These are phyloP conservation scores for Aspergillus phoenicis DNA, from an alignment of 2,329 filamentous ascomycete species.

Conservation along the genomic window DNA sequence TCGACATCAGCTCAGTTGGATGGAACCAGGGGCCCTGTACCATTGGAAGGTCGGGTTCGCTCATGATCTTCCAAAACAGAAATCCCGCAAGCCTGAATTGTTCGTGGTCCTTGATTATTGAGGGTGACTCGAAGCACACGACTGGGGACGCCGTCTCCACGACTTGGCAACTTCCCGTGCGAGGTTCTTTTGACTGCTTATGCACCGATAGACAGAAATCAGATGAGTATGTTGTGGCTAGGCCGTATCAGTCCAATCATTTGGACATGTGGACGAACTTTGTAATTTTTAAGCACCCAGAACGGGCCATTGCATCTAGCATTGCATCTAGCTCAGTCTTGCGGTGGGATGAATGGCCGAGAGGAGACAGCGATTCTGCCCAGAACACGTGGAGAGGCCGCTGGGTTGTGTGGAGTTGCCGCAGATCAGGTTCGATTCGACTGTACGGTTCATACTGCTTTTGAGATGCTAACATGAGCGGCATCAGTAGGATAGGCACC, in stretches of 20 bases:
- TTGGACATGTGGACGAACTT: not conserved
- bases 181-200: too few species aligned
- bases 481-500: too few species aligned
- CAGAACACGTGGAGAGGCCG: not conserved
- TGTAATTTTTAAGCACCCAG: not conserved
- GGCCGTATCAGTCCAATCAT: too few species aligned
- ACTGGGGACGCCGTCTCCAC: too few species aligned
- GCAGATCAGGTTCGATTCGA: slow-evolving; percentile 53
- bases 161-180: too few species aligned
- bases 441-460: slow-evolving; percentile 1
- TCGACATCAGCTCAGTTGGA: not conserved
- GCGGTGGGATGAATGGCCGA: not conserved
- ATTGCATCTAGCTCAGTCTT: not conserved
- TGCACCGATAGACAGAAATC: too few species aligned
- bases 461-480: too few species aligned
- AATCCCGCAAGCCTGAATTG: too few species aligned
- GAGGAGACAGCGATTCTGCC: not conserved
- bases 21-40: not conserved
- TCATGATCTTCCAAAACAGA: too few species aligned
- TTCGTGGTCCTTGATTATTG: too few species aligned
- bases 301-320: not conserved
- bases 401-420: slow-evolving; percentile 28
- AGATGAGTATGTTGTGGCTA: not conserved
- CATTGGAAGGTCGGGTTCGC: not conserved
- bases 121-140: too few species aligned